Evolutionary conservation across 1,284 basidiomycete species (phyloP), one percentile per base, ranked within the genome.

Genomic region (Microbotryum lychnidis-dioicae): DNA sequence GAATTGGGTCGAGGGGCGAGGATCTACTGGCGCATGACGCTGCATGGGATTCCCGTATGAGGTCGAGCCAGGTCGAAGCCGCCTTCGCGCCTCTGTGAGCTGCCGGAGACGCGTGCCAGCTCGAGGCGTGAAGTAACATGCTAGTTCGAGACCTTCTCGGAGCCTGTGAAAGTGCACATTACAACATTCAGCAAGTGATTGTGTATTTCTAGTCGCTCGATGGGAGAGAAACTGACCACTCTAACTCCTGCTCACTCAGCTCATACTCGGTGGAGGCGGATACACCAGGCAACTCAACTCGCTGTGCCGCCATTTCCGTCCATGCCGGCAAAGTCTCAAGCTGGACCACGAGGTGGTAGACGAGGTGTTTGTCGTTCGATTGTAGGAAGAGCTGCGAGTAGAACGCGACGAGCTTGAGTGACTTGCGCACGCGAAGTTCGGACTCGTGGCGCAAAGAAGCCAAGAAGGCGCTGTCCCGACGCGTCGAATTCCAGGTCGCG

Each of bases 331-430:
- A 50, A 45, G 63, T 60, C 14, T 65, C 60, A 37, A 65, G 57
- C 29, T 68, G 60, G 50, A 63, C 57, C n/a, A 63, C 56, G 59
- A 66, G 61, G 45, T 68, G 66, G 37, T 68, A 59, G 14, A 68
- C 66, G 45, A 68, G 54, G 20, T 68, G 66, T 50, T 68, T 68
- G 60, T 68, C 66, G 21, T 60, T 57, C 4, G 50, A 55, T 23
- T 60, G 57, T 29, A 65, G 56, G 57, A 63, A 68, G 14, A 68
- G 61, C 33, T 66, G 65, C 6, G 65, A 57, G 58, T 67, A 67
- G 61, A 67, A 67, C 63, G 64, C 54, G 5, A 60, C 45, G 9
- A 68, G 54, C 50, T 66, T 65, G 23, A 68, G 33, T 44, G 64
- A 68, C 50, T 68, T 68, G 23, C 66, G 45, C 1, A 68, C 64